Evolutionary conservation across 805 yeast species (phyloP).

Genomic region (Barnettozyma sp.): DNA sequence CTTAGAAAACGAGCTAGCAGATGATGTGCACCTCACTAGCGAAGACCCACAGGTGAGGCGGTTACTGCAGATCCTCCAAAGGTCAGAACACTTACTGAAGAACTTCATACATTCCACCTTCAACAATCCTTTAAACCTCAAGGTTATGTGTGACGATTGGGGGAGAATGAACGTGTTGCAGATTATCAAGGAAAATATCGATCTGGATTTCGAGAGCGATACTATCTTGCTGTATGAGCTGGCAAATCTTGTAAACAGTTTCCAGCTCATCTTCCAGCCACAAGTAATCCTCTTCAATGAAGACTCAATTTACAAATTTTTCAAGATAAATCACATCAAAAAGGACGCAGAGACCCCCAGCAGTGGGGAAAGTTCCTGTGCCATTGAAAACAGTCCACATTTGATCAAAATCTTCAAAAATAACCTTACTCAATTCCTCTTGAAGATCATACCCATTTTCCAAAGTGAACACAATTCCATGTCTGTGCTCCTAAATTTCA

Average conservation of each 20-base stretch:
- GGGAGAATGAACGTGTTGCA: constrained; percentile 4
- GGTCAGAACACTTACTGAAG: constrained; percentile 12
- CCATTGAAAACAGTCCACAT: no score
- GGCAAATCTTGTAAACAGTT: neutral
- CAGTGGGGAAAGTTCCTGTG: no score
- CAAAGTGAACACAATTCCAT: constrained; percentile 2
- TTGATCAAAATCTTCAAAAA: neutral
- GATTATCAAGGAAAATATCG: constrained; percentile 3
- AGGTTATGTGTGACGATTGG: constrained; percentile 14
- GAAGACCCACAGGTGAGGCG: neutral
- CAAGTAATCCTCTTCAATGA: neutral
- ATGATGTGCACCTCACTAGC: constrained; percentile 6
- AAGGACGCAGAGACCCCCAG: neutral
- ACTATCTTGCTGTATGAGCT: constrained; percentile 2
- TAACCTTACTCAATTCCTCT: constrained; percentile 4
- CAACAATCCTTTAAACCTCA: neutral
- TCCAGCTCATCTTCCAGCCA: constrained; percentile 2
- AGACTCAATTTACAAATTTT: constrained; percentile 2
- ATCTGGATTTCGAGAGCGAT: constrained; percentile 2
- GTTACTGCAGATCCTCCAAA: constrained; percentile 10
- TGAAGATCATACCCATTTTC: constrained; percentile 4
- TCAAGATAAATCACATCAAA: constrained; percentile 1
- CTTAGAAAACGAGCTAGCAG: constrained; percentile 6
- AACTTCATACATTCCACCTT: constrained; percentile 8
- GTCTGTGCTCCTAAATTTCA: constrained; percentile 11